phyloP scores from a whole-genome alignment of 352 stramenopile species.

The Phytophthora macrochlamydospora region DNA sequence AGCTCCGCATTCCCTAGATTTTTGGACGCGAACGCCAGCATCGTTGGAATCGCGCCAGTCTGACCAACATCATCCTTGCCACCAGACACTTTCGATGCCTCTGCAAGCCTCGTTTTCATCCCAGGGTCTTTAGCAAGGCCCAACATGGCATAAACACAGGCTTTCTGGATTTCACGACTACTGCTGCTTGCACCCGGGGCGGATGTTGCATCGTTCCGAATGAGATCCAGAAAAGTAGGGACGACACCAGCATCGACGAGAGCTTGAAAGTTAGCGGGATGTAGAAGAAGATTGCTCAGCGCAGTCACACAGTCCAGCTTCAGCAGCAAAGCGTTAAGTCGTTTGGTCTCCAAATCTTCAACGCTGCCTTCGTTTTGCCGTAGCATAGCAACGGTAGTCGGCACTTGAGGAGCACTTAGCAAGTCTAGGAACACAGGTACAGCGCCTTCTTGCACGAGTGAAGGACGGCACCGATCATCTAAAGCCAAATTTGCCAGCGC shows the following conservation, averaged over 20 bases:
- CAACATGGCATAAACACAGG: constrained; percentile 81
- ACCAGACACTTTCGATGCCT: constrained; percentile 33
- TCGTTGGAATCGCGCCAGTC: constrained; percentile 64
- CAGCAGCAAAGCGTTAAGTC: constrained; percentile 44
- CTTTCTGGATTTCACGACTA: constrained; percentile 74
- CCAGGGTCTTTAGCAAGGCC: constrained; percentile 66
- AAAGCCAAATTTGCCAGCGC: constrained; percentile 72
- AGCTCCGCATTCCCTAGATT: constrained; percentile 64
- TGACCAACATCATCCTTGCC: constrained; percentile 28
- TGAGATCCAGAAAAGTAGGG: constrained; percentile 61
- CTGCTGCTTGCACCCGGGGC: constrained; percentile 22
- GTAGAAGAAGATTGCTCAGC: constrained; percentile 83
- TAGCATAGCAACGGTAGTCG: background rate
- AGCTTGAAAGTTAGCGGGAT: constrained; percentile 75
- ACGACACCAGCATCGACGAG: constrained; percentile 85
- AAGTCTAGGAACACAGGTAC: constrained; percentile 62
- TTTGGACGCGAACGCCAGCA: constrained; percentile 69
- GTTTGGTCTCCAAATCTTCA: constrained; percentile 27
- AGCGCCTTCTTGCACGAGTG: constrained; percentile 66
- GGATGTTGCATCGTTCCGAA: constrained; percentile 41
- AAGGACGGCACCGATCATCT: constrained; percentile 69
- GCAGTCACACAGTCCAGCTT: constrained; percentile 83
- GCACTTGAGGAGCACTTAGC: constrained; percentile 33
- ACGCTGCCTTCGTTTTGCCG: constrained; percentile 10
- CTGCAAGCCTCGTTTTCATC: constrained; percentile 75